Evolutionary conservation across 1,284 basidiomycete genomes (phyloP).

Genomic region (Moniliophthora roreri): DNA sequence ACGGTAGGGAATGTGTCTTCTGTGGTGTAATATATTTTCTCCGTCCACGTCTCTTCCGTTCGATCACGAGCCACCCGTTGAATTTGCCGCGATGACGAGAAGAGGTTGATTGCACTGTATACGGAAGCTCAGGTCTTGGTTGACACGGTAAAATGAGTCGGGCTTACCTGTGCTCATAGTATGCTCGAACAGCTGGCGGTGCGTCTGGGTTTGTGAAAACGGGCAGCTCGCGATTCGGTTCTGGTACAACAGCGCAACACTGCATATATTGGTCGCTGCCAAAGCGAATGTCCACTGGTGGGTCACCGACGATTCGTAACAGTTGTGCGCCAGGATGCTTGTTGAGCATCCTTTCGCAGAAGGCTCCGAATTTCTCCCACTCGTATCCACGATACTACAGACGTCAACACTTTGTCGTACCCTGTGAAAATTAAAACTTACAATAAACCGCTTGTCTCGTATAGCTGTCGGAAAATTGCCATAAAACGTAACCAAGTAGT

Average conservation of each 20-base stretch:
- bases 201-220: constrained; percentile 89
- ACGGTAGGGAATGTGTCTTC: constrained; percentile 94
- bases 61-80: constrained; percentile 60
- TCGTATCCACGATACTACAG: constrained; percentile 85
- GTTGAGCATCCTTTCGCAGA: constrained; percentile 91
- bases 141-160: not conserved
- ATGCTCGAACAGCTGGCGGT: constrained; percentile 75
- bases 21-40: constrained; percentile 85
- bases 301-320: constrained; percentile 74
- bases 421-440: constrained; percentile 35
- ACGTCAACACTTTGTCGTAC: constrained; percentile 6
- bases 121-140: not conserved
- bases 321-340: constrained; percentile 90
- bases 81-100: constrained; percentile 76
- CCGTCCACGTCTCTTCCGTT: constrained; percentile 80
- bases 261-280: constrained; percentile 88
- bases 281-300: constrained; percentile 78
- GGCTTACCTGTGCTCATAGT: constrained; percentile 82
- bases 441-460: constrained; percentile 85
- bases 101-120: constrained; percentile 76
- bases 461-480: constrained; percentile 88
- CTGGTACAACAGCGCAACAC: constrained; percentile 82
- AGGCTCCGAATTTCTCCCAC: constrained; percentile 86
- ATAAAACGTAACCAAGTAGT: constrained; percentile 92
- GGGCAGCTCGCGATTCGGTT: constrained; percentile 77